A percentile compares a stretch with the other conserved stretches of the same genome.
Evolutionary conservation across 306 rosid genomes (phyloP).

Genomic region (Begonia masoniana): DNA sequence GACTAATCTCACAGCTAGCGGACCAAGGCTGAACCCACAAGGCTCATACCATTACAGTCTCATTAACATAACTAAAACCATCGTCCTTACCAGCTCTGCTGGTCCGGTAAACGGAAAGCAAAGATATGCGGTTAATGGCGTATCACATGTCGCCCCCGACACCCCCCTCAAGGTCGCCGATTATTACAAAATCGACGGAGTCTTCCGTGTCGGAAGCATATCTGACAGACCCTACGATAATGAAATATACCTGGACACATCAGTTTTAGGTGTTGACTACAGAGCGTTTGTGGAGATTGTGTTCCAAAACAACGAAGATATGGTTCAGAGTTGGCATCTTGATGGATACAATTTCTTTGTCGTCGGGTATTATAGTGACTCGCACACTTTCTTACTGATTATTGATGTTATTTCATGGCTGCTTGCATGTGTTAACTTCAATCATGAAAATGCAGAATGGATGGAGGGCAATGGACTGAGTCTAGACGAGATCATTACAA

Average conservation of each 20-base stretch:
- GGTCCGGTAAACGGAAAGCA: constrained; percentile 12
- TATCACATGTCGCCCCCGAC: constrained; percentile 9
- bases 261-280: constrained; percentile 14
- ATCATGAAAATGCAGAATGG: constrained; percentile 6
- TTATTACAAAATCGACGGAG: constrained; percentile 9
- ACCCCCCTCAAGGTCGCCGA: constrained; percentile 15
- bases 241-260: constrained; percentile 13
- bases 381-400: too few species aligned
- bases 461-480: constrained; percentile 14
- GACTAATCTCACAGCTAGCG: constrained; percentile 18
- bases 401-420: too few species aligned
- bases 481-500: constrained; percentile 14
- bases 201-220: constrained; percentile 14
- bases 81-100: constrained; percentile 12
- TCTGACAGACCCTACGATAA: constrained; percentile 11
- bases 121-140: constrained; percentile 15
- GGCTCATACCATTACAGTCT: constrained; percentile 15
- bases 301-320: constrained; percentile 12
- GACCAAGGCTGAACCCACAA: constrained; percentile 19
- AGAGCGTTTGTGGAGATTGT: constrained; percentile 12
- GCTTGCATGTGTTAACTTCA: too few species aligned
- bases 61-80: constrained; percentile 11
- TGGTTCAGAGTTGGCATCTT: constrained; percentile 13
- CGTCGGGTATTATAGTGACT: constrained; percentile 5
- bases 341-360: constrained; percentile 17